Conservation (phyloP, 2,329 filamentous ascomycete genomes). For the Septoria linicola region DNA sequence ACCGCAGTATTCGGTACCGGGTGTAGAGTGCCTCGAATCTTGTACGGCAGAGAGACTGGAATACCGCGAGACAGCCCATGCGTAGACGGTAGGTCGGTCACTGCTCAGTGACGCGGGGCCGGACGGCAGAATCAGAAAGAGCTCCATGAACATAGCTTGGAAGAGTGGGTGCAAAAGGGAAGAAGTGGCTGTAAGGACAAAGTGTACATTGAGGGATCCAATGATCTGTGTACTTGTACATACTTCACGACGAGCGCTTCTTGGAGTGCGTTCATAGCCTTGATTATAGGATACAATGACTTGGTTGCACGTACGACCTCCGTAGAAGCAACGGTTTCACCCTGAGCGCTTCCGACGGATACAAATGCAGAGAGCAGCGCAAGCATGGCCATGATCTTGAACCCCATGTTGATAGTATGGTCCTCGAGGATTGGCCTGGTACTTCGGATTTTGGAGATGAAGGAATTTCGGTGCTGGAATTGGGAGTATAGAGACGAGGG, state of each 20-base stretch:
- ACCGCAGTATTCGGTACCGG: conserved; percentile 26
- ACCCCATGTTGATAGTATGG: too few species aligned
- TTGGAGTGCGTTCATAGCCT: not conserved
- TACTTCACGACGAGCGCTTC: not conserved
- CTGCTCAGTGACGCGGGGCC: not conserved
- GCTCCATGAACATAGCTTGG: not conserved
- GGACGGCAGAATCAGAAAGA: too few species aligned
- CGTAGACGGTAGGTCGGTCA: not conserved
- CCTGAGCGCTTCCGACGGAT: too few species aligned
- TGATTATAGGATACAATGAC: not conserved
- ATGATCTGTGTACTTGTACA: not conserved
- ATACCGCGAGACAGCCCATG: not conserved
- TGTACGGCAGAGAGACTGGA: not conserved
- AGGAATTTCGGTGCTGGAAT: too few species aligned
- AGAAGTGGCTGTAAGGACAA: not conserved
- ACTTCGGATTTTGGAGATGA: too few species aligned
- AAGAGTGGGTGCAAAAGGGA: not conserved
- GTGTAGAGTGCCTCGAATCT: conserved; percentile 16
- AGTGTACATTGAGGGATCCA: not conserved
- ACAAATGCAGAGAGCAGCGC: too few species aligned
- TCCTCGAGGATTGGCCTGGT: too few species aligned
- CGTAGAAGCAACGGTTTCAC: too few species aligned
- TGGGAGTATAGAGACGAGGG: too few species aligned
- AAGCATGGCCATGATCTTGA: too few species aligned
- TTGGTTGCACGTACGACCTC: too few species aligned